Evolutionary conservation across 2,329 filamentous ascomycete species (phyloP), one percentile per base, ranked within the genome.

Genomic region (Trichophyton equinum): DNA sequence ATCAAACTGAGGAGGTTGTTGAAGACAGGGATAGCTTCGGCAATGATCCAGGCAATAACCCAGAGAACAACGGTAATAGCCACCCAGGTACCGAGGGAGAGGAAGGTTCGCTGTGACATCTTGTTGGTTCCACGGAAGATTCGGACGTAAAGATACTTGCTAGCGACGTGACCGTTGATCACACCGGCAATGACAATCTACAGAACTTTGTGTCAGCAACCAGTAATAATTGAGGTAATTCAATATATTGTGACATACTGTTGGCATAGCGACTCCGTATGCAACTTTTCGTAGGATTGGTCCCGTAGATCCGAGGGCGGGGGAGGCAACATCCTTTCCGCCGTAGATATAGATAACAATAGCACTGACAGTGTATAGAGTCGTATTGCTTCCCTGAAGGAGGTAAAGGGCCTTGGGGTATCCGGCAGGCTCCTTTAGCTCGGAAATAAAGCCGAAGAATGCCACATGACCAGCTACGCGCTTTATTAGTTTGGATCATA

Each of bases 21-120:
- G 74, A 89, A 90, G 57, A 84, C 81, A 0, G 87, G 87, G 6
- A 89, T 85, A 0, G 83, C 82, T 68, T 86, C 81, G 4, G 86
- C 85, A 62, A 90, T 84, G 62, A 89, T 71, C 78, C 84, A 87
- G 1, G 84, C 82, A 3, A 86, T 60, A 4, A 82, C 65, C 82
- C 85, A 88, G 15, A 83, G 70, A 11, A 66, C 69, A 0, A 78
- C 68, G 0, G 81, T 79, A 53, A 89, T 81, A 5, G 65, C 77
- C 11, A 82, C 65, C 86, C 86, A 89, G 11, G 78, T 78, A 4
- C 78, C 68, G 64, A 79, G 79, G 4, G 82, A 80, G 1, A 78
- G 62, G 62, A 73, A 74, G 55, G 78, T 82, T 53, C 77, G 76
- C 65, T 78, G 77, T 60, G 76, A 74, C 71, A 82, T 75, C 66